phyloP scores from a whole-genome alignment of 306 rosid genomes.

The Gynostemma pentaphyllum region DNA sequence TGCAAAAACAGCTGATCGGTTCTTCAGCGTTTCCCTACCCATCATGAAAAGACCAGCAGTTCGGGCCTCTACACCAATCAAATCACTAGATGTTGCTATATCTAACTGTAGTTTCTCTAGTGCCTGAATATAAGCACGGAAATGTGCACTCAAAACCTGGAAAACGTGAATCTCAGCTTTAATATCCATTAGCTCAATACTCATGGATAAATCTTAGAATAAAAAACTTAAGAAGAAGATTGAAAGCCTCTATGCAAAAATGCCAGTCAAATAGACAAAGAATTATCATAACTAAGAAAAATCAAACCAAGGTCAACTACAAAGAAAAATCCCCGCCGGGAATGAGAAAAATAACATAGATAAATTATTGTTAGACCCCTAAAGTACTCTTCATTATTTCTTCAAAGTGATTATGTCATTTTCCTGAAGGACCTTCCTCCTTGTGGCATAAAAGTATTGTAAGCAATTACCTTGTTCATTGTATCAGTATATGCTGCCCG shows the following conservation, averaged over 20 bases:
- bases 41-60: conserved; percentile 63
- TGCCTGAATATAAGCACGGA: conserved; percentile 91
- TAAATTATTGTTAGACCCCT: neutral
- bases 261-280: neutral
- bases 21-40: conserved; percentile 88
- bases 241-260: neutral
- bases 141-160: conserved; percentile 98
- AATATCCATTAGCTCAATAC: neutral
- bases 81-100: conserved; percentile 87
- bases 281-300: neutral
- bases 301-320: too few relatives aligned
- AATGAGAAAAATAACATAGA: neutral
- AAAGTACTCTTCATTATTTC: neutral
- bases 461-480: conserved; percentile 62
- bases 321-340: too few relatives aligned
- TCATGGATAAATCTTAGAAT: neutral
- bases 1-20: conserved; percentile 89
- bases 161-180: conserved; percentile 18
- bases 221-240: neutral
- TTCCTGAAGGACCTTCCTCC: too few relatives aligned
- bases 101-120: conserved; percentile 89
- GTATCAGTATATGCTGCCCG: conserved; percentile 89
- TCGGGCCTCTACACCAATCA: conserved; percentile 94
- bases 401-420: too few relatives aligned
- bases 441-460: too few relatives aligned